These are phyloP conservation scores for Cercophora sp. DNA, from an alignment of 495 filamentous ascomycete species.

Conservation along the genomic window DNA sequence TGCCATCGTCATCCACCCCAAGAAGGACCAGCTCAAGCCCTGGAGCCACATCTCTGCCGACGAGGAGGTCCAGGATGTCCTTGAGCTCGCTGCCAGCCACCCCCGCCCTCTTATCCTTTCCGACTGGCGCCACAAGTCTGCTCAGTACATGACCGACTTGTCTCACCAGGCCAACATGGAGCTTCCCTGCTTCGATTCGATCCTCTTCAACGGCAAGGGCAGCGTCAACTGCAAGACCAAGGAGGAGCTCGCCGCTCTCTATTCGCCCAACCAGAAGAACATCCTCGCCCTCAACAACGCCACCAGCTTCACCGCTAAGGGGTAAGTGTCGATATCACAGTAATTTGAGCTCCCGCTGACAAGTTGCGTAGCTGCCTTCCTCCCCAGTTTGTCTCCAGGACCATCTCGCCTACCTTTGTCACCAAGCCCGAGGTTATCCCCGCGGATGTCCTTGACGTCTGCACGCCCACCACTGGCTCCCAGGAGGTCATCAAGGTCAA, in stretches of 20 bases:
- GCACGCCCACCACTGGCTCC: slow-evolving; percentile 37
- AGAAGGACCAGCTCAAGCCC: slow-evolving; percentile 35
- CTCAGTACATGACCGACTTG: slow-evolving; percentile 40
- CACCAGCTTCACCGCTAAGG: slow-evolving; percentile 45
- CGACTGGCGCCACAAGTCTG: slow-evolving; percentile 53
- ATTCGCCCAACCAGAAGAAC: slow-evolving; percentile 26
- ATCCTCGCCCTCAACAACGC: slow-evolving; percentile 33
- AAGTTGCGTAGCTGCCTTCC: slow-evolving; percentile 15
- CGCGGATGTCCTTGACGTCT: slow-evolving; percentile 32
- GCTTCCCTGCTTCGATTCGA: slow-evolving; percentile 43
- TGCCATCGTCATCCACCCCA: slow-evolving; percentile 48
- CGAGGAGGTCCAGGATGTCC: slow-evolving; percentile 34
- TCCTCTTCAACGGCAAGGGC: slow-evolving; percentile 55
- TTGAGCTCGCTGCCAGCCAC: slow-evolving; percentile 42
- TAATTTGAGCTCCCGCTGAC: neutral
- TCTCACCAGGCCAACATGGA: slow-evolving; percentile 35
- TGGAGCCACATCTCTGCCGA: slow-evolving; percentile 45
- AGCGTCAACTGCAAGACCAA: slow-evolving; percentile 42
- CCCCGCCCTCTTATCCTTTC: slow-evolving; percentile 48
- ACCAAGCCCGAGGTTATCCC: slow-evolving; percentile 29
- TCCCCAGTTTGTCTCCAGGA: slow-evolving; percentile 24
- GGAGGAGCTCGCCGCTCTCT: slow-evolving; percentile 32
- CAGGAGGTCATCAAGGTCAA: slow-evolving; percentile 37
- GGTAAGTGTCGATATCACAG: neutral
- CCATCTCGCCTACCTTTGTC: slow-evolving; percentile 25